phyloP scores from a whole-genome alignment of 2,329 filamentous ascomycete species.

The Ophiosphaerella korrae region DNA sequence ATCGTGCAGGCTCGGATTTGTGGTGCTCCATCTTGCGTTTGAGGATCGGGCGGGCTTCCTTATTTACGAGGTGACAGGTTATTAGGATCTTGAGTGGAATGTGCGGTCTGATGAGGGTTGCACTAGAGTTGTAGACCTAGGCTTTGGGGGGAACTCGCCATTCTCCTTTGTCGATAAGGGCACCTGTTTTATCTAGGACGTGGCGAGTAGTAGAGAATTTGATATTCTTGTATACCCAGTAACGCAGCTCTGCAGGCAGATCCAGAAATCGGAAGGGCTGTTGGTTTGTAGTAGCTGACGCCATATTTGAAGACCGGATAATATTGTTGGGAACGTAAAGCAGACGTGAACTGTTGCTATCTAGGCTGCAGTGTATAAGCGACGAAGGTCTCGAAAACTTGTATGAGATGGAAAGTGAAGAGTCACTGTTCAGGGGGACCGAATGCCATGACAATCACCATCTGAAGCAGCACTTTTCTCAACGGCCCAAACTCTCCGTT shows the following conservation, averaged over 20 bases:
- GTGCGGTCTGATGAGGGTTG: constrained; percentile 11
- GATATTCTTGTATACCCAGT: constrained; percentile 10
- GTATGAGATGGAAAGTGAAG: too few relatives aligned
- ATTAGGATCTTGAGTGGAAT: constrained; percentile 5
- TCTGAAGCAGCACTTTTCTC: too few relatives aligned
- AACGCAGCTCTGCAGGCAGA: constrained; percentile 15
- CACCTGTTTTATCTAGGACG: constrained; percentile 8
- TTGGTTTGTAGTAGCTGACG: neutral
- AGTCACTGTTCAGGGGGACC: too few relatives aligned
- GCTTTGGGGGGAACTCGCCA: constrained; percentile 10
- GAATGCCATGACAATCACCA: too few relatives aligned
- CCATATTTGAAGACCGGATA: constrained; percentile 1
- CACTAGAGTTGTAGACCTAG: constrained; percentile 8
- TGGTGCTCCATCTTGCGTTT: constrained; percentile 11
- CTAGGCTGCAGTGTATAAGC: too few relatives aligned
- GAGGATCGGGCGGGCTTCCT: constrained; percentile 12
- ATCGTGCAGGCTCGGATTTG: constrained; percentile 11
- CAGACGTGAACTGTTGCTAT: too few relatives aligned
- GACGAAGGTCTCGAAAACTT: too few relatives aligned
- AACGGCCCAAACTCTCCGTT: too few relatives aligned
- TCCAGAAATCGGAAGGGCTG: constrained; percentile 14
- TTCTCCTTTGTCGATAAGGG: neutral
- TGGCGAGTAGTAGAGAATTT: constrained; percentile 10
- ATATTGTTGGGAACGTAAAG: too few relatives aligned
- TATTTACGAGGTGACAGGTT: constrained; percentile 11